Conservation (phyloP, 768 basidiomycete species). For the Pisolithus orientalis region DNA sequence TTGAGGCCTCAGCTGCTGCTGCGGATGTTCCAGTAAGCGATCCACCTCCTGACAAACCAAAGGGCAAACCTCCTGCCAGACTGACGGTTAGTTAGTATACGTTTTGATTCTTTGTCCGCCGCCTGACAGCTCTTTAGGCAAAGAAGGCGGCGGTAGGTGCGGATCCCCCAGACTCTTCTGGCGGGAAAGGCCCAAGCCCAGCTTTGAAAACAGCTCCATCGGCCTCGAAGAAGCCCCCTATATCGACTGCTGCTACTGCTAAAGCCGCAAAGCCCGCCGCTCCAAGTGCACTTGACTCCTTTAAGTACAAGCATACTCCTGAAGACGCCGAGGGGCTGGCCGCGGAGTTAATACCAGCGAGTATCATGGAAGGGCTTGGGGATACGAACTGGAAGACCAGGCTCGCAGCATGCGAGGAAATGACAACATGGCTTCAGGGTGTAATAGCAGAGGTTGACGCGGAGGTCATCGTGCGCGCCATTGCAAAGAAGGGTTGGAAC, state of each 20-base stretch:
- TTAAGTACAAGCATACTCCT: conserved; percentile 86
- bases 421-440: conserved; percentile 76
- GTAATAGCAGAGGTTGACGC: conserved; percentile 65
- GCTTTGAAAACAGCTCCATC: conserved; percentile 24
- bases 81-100: conserved; percentile 28
- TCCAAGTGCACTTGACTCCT: conserved; percentile 61
- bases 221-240: conserved; percentile 39
- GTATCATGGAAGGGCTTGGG: conserved; percentile 65
- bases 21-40: conserved; percentile 18
- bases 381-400: conserved; percentile 93
- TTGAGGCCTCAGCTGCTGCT: conserved; percentile 15
- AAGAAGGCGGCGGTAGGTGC: conserved; percentile 48
- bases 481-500: conserved; percentile 93
- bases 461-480: conserved; percentile 80
- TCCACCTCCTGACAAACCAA: conserved; percentile 34
- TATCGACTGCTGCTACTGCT: conserved; percentile 28
- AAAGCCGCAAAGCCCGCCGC: conserved; percentile 46
- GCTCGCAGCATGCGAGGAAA: conserved; percentile 79
- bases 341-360: conserved; percentile 61
- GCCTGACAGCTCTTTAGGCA: conserved; percentile 23
- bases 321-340: conserved; percentile 89
- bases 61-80: conserved; percentile 47
- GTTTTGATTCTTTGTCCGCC: background rate
- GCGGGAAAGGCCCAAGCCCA: conserved; percentile 12
- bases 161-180: conserved; percentile 21